phyloP scores from a whole-genome alignment of 2,329 filamentous ascomycete species.

The Gaeumannomyces tritici region DNA sequence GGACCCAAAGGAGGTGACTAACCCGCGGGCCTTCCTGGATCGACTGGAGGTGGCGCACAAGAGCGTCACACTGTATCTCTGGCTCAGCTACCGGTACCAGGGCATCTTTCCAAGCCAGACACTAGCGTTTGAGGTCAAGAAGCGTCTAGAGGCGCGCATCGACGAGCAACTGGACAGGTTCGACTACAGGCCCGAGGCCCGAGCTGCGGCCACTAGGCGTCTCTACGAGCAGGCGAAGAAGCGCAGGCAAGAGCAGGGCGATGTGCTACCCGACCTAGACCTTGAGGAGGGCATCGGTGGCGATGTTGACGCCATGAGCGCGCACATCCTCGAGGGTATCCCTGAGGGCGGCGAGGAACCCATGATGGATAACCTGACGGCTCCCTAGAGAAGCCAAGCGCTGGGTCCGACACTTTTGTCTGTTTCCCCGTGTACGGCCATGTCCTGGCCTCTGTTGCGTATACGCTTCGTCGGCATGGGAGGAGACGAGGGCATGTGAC shows the following conservation, averaged over 20 bases:
- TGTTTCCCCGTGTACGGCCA: too few relatives aligned
- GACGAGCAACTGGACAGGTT: slow-evolving; percentile 51
- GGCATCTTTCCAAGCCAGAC: slow-evolving; percentile 68
- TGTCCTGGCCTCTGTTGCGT: neutral
- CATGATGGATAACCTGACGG: neutral
- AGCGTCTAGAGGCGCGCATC: slow-evolving; percentile 68
- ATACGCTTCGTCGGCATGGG: neutral
- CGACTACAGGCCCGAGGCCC: slow-evolving; percentile 29
- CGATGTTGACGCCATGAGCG: neutral
- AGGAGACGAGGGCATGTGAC: neutral
- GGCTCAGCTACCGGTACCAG: slow-evolving; percentile 83
- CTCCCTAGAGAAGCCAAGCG: neutral
- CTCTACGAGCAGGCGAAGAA: slow-evolving; percentile 9
- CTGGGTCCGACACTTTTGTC: neutral
- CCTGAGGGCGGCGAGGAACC: neutral
- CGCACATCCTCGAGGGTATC: neutral
- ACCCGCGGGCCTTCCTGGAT: slow-evolving; percentile 48
- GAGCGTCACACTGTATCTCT: slow-evolving; percentile 75
- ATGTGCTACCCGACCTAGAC: slow-evolving; percentile 9
- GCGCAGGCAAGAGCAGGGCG: slow-evolving; percentile 7
- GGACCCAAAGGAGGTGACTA: slow-evolving; percentile 7
- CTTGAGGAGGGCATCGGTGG: neutral
- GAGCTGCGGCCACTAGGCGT: slow-evolving; percentile 20
- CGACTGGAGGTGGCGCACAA: slow-evolving; percentile 73
- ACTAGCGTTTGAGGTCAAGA: slow-evolving; percentile 72